Percentiles rank a stretch among this genome's conserved stretches.
These are phyloP conservation scores for Pythium pyrilobum DNA, from an alignment of 352 stramenopile species.

Conservation along the genomic window DNA sequence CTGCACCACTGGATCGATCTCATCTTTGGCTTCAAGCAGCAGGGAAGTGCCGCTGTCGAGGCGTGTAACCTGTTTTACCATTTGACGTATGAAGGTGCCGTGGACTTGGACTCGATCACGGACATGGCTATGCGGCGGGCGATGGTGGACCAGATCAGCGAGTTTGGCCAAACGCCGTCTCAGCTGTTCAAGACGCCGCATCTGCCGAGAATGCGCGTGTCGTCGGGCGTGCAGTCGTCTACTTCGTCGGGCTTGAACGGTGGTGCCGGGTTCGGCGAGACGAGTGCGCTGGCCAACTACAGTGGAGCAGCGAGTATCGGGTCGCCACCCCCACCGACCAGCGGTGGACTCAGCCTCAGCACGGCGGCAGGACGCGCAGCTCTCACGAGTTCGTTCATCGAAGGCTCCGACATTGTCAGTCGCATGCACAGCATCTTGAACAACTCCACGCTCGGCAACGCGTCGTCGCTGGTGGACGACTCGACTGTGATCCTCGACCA, in stretches of 20 bases:
- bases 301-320: background rate
- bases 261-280: no score
- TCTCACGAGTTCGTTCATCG: slow-evolving; percentile 58
- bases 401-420: slow-evolving; percentile 56
- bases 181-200: slow-evolving; percentile 89
- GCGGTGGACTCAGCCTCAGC: slow-evolving; percentile 1
- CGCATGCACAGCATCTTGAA: slow-evolving; percentile 70
- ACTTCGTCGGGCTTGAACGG: background rate
- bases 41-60: slow-evolving; percentile 89
- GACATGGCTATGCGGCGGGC: slow-evolving; percentile 63
- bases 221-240: no score
- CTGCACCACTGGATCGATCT: slow-evolving; percentile 98
- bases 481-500: slow-evolving; percentile 40
- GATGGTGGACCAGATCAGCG: slow-evolving; percentile 95
- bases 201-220: slow-evolving; percentile 29
- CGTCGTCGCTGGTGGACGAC: slow-evolving; percentile 12
- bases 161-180: slow-evolving; percentile 98
- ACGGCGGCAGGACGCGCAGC: slow-evolving; percentile 19
- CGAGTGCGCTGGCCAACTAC: background rate
- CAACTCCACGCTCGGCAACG: slow-evolving; percentile 20
- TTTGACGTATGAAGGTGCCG: slow-evolving; percentile 95
- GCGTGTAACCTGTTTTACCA: slow-evolving; percentile 98
- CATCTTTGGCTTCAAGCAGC: slow-evolving; percentile 97
- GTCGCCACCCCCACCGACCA: background rate
- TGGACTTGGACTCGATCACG: slow-evolving; percentile 90